Conservation (phyloP, 23 red algal species). For the Agarophyton chilense region DNA sequence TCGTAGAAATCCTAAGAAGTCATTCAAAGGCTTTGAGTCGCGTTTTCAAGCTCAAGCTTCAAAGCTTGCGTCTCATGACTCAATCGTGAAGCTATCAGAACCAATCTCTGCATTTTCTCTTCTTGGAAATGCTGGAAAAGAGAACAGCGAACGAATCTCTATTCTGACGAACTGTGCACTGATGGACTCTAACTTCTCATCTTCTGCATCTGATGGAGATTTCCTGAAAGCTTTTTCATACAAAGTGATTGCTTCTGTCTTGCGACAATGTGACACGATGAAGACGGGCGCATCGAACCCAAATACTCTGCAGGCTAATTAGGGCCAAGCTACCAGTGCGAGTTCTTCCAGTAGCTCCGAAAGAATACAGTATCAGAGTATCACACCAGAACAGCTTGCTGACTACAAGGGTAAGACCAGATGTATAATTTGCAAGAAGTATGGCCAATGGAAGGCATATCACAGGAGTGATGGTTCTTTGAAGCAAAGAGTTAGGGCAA, state of each 20-base stretch:
- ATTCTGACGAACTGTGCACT: background rate
- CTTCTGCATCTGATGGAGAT: background rate
- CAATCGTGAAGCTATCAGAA: conserved; percentile 6
- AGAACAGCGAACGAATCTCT: conserved; percentile 4
- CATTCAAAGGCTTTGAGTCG: conserved; percentile 21
- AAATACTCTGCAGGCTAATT: no score
- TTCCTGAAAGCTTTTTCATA: conserved; percentile 17
- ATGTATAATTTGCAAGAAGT: background rate
- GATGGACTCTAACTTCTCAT: background rate
- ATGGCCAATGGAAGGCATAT: background rate
- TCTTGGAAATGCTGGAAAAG: background rate
- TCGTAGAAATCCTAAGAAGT: background rate
- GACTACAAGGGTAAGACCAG: background rate
- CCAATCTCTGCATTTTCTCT: conserved; percentile 12
- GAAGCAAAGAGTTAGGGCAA: background rate
- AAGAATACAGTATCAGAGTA: background rate
- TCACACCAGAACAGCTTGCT: background rate
- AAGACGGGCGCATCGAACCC: background rate
- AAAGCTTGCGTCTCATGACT: background rate
- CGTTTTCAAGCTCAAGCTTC: conserved; percentile 37
- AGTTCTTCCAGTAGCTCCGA: background rate
- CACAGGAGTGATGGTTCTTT: background rate
- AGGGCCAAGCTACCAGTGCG: no score
- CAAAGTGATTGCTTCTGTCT: background rate
- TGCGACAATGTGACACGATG: conserved; percentile 6